Evolutionary conservation across 306 rosid species (phyloP), one percentile per base, ranked within the genome.

Genomic region (Prunus padus): DNA sequence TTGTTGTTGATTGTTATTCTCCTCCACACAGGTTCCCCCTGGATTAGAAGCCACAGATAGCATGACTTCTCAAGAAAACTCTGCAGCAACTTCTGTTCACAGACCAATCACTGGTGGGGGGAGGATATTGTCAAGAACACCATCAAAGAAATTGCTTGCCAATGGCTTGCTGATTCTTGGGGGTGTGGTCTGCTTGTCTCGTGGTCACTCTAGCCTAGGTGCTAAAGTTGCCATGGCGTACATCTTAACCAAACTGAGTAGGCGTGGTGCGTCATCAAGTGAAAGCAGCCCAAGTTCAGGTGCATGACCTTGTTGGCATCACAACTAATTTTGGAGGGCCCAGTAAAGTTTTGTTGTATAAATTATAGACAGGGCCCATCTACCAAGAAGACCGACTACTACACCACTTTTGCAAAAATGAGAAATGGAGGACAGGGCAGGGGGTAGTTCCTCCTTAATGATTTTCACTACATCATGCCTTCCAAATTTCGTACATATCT

Each of bases 161-260:
- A 92, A 86, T 61, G 75, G 97, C 75, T 80, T 95, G 74, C 78
- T 95, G 83, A 84, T 95, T 60, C 64, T 92, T 0, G 97, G 97
- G 54, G 99, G 97, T 73, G 87, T 77, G 20, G 74, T 92, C 74
- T 95, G 89, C 81, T 74, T 95, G 49, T 85, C 96, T 57, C 87
- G 96, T 22, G 92, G 91, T 74, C 92, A 84, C 84, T 86, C 97
- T 75, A 89, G 97, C 80, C 90, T 95, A 25, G 93, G 97, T 26
- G 97, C 93, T 47, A 92, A 95, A 87, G 97, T 92, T 73, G 99
- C 80, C 47, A 46, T 89, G 84, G 97, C 91, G 11, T 95, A 80
- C 85, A 73, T 95, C 73, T 59, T 89, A 72, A 79, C 87, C 56
- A 95, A 92, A 79, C 87, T 92, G 51, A 66, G 85, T 31, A 91